phyloP scores from a whole-genome alignment of 176 grass and related monocot species.

The Olyra latifolia region DNA sequence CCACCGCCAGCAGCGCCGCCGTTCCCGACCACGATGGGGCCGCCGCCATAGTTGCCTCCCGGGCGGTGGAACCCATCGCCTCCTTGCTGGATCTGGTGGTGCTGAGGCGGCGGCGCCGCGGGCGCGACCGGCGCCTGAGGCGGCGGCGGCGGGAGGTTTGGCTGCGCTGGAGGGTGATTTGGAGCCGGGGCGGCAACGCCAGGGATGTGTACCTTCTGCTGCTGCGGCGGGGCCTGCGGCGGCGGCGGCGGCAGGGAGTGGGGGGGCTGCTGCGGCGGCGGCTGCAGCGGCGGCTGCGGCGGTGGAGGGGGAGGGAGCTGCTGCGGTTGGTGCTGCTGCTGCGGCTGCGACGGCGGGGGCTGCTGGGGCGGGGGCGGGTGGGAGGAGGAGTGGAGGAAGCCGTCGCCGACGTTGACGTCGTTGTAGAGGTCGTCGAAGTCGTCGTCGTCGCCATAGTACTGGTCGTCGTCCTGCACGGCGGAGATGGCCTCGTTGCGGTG shows the following conservation, averaged over 20 bases:
- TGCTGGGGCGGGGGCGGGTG: conserved; percentile 5
- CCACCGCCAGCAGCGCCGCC: conserved; percentile 34
- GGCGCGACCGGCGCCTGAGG: conserved; percentile 18
- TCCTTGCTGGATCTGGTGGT: conserved; percentile 49
- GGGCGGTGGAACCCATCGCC: conserved; percentile 72
- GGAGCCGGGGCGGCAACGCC: conserved; percentile 27
- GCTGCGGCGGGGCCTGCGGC: conserved; percentile 24
- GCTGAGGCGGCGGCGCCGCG: conserved; percentile 33
- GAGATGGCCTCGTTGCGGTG: conserved; percentile 72
- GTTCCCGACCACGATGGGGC: conserved; percentile 40
- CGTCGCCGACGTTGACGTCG: conserved; percentile 87
- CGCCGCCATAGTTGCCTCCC: conserved; percentile 40
- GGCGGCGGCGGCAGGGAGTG: conserved; percentile 18
- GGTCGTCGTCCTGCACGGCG: conserved; percentile 71
- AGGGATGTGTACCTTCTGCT: conserved; percentile 59
- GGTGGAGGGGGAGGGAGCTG: conserved; percentile 27
- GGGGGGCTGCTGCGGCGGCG: not conserved
- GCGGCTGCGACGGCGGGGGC: not conserved
- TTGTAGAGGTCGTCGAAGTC: conserved; percentile 91
- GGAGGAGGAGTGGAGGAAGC: conserved; percentile 57
- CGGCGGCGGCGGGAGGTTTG: conserved; percentile 37
- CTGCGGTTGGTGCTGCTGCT: conserved; percentile 17
- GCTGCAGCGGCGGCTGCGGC: conserved; percentile 12
- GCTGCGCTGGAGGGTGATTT: conserved; percentile 47
- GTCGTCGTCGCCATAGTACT: conserved; percentile 86